phyloP scores from a whole-genome alignment of 306 rosid genomes.

The Vicia villosa region DNA sequence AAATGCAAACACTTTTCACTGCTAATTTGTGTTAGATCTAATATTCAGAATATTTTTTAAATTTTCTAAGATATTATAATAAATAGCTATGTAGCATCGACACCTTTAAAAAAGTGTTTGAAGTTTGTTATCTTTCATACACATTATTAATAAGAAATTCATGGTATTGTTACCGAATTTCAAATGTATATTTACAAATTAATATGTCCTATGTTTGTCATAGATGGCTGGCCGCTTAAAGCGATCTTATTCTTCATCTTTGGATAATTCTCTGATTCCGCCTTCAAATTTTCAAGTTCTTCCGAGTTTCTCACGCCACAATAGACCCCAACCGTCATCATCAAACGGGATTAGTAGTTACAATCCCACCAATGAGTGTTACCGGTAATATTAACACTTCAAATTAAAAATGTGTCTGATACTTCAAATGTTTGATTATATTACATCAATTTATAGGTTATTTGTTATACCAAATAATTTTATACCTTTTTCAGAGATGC shows the following conservation, averaged over 20 bases:
- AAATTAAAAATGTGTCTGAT: background rate
- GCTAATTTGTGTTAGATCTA: no score
- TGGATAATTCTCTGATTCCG: conserved; percentile 41
- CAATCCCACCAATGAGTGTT: conserved; percentile 34
- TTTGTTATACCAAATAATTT: conserved; percentile 6
- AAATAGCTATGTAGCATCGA: no score
- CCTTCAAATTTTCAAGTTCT: conserved; percentile 41
- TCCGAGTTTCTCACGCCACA: conserved; percentile 35
- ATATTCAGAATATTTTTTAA: no score
- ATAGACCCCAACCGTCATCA: conserved; percentile 36
- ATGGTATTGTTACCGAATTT: no score
- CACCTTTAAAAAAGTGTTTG: no score
- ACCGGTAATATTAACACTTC: conserved; percentile 39
- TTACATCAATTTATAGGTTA: no score
- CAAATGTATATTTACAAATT: no score
- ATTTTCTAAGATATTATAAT: no score
- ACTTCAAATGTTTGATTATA: background rate
- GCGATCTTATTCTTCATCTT: conserved; percentile 36
- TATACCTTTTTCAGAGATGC: conserved; percentile 37
- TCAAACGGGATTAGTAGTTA: conserved; percentile 21
- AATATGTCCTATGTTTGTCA: background rate
- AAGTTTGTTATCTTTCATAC: no score
- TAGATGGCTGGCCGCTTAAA: conserved; percentile 48
- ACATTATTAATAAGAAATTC: no score
- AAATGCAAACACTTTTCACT: no score